These are phyloP conservation scores for Elongisporangium undulatum DNA, from an alignment of 352 stramenopile genomes.

Conservation along the genomic window DNA sequence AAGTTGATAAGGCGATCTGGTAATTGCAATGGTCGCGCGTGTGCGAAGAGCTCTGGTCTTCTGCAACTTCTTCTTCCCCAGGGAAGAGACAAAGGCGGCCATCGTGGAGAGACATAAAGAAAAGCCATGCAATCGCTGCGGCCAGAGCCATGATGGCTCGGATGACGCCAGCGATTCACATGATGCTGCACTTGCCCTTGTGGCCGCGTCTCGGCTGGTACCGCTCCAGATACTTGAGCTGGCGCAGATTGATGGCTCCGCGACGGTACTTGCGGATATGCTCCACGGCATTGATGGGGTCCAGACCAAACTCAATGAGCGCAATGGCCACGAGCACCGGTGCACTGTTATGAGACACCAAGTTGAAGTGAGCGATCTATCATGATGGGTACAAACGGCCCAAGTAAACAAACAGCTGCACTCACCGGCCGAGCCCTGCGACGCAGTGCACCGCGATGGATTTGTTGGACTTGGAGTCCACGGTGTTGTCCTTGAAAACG, in stretches of 20 bases:
- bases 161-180: constrained; percentile 41
- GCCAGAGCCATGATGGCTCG: constrained; percentile 1
- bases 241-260: constrained; percentile 97
- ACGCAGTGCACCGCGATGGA: constrained; percentile 98
- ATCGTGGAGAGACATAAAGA: constrained; percentile 14
- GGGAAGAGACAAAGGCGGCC: background rate
- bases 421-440: constrained; percentile 92
- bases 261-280: constrained; percentile 93
- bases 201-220: constrained; percentile 83
- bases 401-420: constrained; percentile 2
- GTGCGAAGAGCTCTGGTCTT: background rate
- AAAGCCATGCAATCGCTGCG: constrained; percentile 9
- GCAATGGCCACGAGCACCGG: constrained; percentile 97
- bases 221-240: constrained; percentile 97
- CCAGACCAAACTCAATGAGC: constrained; percentile 95
- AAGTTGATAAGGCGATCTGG: background rate
- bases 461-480: constrained; percentile 60
- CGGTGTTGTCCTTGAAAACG: constrained; percentile 88
- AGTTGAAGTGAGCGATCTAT: background rate
- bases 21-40: background rate
- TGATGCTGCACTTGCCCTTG: constrained; percentile 83
- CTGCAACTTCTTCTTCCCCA: background rate
- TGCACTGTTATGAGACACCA: constrained; percentile 39
- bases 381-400: background rate
- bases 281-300: constrained; percentile 96